These are phyloP conservation scores for Tagetes erecta DNA, from an alignment of 129 eudicot species.

Conservation along the genomic window DNA sequence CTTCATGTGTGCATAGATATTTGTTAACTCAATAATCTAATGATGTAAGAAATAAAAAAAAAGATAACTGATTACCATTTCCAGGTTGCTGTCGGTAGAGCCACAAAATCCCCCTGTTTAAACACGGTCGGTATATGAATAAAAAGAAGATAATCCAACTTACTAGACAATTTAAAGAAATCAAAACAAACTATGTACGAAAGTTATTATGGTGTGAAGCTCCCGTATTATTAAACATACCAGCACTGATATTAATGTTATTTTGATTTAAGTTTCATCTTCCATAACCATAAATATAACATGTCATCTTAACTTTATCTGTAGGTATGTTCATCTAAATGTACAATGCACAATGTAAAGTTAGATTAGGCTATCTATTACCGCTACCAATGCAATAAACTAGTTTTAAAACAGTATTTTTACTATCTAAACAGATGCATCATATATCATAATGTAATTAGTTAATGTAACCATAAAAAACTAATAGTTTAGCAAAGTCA, in stretches of 20 bases:
- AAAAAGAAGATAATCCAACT: background rate
- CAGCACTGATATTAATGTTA: background rate
- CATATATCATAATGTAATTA: background rate
- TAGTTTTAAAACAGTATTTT: background rate
- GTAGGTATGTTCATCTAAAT: background rate
- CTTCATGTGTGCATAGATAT: constrained; percentile 6
- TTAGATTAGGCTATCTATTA: background rate
- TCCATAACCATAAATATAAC: background rate
- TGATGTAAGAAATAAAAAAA: background rate
- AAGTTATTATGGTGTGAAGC: too few relatives aligned
- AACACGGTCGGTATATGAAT: background rate
- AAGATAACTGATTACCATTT: constrained; percentile 52
- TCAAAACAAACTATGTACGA: background rate
- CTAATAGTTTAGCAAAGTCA: constrained; percentile 5
- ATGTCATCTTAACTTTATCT: background rate
- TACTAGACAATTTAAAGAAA: background rate
- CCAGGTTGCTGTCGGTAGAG: constrained; percentile 79
- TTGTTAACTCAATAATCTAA: constrained; percentile 1
- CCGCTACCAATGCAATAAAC: constrained; percentile 3
- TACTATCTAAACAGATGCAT: background rate
- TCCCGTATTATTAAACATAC: too few relatives aligned
- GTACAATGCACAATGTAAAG: background rate
- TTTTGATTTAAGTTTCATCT: background rate
- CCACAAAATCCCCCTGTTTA: constrained; percentile 79
- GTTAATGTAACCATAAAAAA: constrained; percentile 1